Conservation (phyloP, 495 filamentous ascomycete species). For the Podospora tetraspora region DNA sequence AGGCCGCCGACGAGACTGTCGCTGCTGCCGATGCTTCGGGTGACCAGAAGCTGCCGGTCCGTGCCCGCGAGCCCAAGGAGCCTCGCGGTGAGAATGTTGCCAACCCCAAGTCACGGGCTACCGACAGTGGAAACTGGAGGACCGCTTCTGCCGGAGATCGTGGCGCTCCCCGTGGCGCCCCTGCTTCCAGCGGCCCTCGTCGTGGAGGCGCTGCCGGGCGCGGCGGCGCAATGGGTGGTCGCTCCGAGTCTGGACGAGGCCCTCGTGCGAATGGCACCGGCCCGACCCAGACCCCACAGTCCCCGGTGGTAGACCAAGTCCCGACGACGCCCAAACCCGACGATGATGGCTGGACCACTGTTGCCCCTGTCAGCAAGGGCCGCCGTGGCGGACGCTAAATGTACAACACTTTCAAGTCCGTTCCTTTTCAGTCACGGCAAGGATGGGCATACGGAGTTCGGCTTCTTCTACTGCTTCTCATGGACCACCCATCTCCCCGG, state of each 20-base stretch:
- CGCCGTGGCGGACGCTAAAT: constrained; percentile 38
- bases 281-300: constrained; percentile 28
- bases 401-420: constrained; percentile 14
- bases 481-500: not conserved
- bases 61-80: constrained; percentile 26
- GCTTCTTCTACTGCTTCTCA: not conserved
- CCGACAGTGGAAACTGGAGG: constrained; percentile 51
- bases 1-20: constrained; percentile 17
- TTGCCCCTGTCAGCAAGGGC: constrained; percentile 44
- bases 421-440: not conserved
- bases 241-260: constrained; percentile 36
- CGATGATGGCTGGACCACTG: constrained; percentile 76
- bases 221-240: constrained; percentile 41
- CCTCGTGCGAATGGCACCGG: constrained; percentile 43
- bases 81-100: constrained; percentile 20
- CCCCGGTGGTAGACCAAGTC: constrained; percentile 27
- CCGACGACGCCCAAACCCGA: constrained; percentile 40
- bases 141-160: constrained; percentile 38
- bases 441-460: not conserved
- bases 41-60: constrained; percentile 32
- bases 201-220: constrained; percentile 41
- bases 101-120: constrained; percentile 37
- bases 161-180: constrained; percentile 34
- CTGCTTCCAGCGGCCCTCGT: constrained; percentile 30
- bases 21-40: constrained; percentile 22